A percentile compares a stretch with the other conserved stretches of the same genome.
These are phyloP conservation scores for Fragaria vesca DNA, from an alignment of 306 rosid genomes.

Conservation along the genomic window DNA sequence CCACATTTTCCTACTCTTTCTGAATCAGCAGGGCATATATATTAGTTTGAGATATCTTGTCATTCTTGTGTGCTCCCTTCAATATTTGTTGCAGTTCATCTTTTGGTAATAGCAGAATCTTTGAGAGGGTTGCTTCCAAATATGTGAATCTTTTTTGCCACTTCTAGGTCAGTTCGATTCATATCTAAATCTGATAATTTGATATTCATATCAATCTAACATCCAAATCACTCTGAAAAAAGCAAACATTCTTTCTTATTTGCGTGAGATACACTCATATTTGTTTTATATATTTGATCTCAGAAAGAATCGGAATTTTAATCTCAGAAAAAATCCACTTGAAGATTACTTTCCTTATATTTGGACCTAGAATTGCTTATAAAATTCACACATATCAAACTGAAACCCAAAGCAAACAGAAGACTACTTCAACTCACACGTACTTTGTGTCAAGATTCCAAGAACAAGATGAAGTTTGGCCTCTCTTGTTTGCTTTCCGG, in stretches of 20 bases:
- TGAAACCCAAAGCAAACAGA: not conserved
- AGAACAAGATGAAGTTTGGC: slow-evolving; percentile 51
- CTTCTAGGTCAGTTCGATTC: not conserved
- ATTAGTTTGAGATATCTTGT: not conserved
- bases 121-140: not conserved
- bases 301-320: not conserved
- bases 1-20: too few relatives aligned
- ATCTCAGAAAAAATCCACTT: not conserved
- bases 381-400: not conserved
- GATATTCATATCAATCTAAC: not conserved
- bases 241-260: slow-evolving; percentile 1
- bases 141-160: not conserved
- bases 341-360: not conserved
- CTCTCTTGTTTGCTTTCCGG: slow-evolving; percentile 54
- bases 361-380: not conserved
- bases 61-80: not conserved
- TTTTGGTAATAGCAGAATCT: not conserved
- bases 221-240: not conserved
- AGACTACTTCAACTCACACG: not conserved
- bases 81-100: not conserved
- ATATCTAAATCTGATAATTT: not conserved
- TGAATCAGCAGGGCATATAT: too few relatives aligned
- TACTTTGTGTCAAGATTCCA: slow-evolving; percentile 17
- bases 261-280: not conserved
- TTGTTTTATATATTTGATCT: not conserved